Evolutionary conservation across 371 early-diverging fungal genomes (phyloP), one percentile per base, ranked within the genome.

Genomic region (Nematocida sp.): DNA sequence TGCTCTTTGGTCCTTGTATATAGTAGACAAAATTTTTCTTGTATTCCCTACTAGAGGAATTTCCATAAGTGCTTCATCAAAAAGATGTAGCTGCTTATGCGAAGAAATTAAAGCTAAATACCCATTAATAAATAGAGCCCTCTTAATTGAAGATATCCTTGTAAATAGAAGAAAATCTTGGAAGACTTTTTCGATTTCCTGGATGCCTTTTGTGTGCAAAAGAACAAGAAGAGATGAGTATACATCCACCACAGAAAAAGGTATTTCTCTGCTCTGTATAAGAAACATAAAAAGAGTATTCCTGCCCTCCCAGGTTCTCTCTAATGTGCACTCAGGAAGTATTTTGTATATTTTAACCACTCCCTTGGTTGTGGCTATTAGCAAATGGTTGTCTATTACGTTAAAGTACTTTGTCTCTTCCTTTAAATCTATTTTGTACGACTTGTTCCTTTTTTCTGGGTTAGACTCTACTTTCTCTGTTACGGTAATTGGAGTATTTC

Each of bases 51-150:
- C 75, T 11, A 71, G 47, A 11, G 75, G 75, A 0, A 71, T 71
- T 33, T 71, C 75, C 40, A 57, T 30, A 3, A 71, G 53, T 7
- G 75, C 26, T 36, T 71, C 75, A 33, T 71, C 75, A 71, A 71
- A 71, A 11, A 71, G 39, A 13, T 42, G 53, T 60, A 71, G 56
- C 16, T 71, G 60, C 20, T 59, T 53, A 45, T 59, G 59, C 25
- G 60, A 50, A 7, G 40, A 49, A 25, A 63, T 49, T 11, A 71
- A n/a, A 47, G 42, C 38, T 13, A 71, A 30, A 30, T 71, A 71
- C 11, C 75, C 75, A 33, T 63, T 63, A 25, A 59, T 35, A 33
- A 71, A 71, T 48, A 71, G 59, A 9, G 75, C 75, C 49, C 49
- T 71, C 39, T 49, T 71, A 3, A 55, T 39, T 26, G 50, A 13